phyloP scores from a whole-genome alignment of 78 protist species.

The Speleostelium caveatum region DNA sequence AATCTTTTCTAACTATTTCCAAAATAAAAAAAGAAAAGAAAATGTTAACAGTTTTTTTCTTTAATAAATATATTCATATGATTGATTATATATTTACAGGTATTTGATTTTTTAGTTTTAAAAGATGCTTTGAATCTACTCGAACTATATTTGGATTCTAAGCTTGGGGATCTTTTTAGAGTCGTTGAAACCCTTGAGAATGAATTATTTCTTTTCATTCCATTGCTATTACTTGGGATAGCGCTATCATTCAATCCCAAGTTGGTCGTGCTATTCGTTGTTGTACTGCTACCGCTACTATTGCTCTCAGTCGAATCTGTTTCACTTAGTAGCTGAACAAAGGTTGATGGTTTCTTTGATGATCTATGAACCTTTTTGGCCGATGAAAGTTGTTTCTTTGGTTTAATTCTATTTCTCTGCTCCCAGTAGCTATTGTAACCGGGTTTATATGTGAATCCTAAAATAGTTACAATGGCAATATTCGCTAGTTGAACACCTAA shows the following conservation, averaged over 20 bases:
- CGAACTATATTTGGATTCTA: no score
- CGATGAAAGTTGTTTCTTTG: neutral
- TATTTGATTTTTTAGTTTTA: no score
- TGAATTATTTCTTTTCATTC: no score
- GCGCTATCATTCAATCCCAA: neutral
- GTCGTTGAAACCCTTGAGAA: neutral
- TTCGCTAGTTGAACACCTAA: constrained; percentile 38
- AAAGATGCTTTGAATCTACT: no score
- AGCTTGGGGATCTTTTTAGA: neutral
- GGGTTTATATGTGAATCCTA: constrained; percentile 43
- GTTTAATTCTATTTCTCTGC: constrained; percentile 53
- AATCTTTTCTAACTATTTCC: constrained; percentile 19
- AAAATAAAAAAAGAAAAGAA: neutral
- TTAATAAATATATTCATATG: no score
- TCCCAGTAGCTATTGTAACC: constrained; percentile 58
- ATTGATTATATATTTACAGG: no score
- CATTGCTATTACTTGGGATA: no score
- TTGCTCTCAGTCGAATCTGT: neutral
- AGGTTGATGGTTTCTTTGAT: constrained; percentile 29
- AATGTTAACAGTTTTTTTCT: no score
- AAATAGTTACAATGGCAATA: constrained; percentile 10
- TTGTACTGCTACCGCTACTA: neutral
- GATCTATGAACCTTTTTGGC: neutral
- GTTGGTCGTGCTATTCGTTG: neutral
- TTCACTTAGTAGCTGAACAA: constrained; percentile 53